A percentile compares a stretch with the other conserved stretches of the same genome.
phyloP scores from a whole-genome alignment of 768 basidiomycete genomes.

The Pleurotus platypus region DNA sequence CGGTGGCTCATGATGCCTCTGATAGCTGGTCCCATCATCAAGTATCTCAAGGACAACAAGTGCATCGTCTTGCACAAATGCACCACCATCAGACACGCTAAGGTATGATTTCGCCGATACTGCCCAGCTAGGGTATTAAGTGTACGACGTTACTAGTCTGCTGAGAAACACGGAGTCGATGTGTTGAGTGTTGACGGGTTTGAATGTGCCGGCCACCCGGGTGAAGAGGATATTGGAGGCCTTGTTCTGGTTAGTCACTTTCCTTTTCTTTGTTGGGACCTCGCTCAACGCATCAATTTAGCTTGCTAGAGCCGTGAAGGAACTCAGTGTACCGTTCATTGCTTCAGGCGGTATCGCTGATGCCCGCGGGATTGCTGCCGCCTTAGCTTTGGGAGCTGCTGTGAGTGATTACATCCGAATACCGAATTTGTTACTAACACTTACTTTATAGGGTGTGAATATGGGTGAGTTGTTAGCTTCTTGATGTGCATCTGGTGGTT shows the following conservation, averaged over 20 bases:
- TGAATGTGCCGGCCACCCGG: conserved; percentile 95
- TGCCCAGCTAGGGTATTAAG: too few species aligned
- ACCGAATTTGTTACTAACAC: neutral
- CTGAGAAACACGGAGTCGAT: conserved; percentile 80
- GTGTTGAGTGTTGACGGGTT: conserved; percentile 87
- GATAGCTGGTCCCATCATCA: conserved; percentile 72
- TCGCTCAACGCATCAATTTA: conserved; percentile 20
- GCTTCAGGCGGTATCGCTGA: conserved; percentile 92
- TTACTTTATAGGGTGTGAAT: conserved; percentile 65
- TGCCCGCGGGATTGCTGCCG: conserved; percentile 77
- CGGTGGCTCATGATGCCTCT: neutral
- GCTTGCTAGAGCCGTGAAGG: conserved; percentile 85
- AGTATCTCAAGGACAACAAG: conserved; percentile 73
- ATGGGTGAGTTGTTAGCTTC: conserved; percentile 48
- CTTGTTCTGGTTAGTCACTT: conserved; percentile 61
- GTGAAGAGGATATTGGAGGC: conserved; percentile 91
- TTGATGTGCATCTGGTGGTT: conserved; percentile 17
- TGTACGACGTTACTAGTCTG: conserved; percentile 27
- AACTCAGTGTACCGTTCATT: conserved; percentile 81
- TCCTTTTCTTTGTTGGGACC: neutral
- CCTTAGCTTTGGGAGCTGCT: conserved; percentile 75
- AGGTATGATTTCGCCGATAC: conserved; percentile 36
- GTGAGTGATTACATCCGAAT: conserved; percentile 37
- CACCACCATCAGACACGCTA: conserved; percentile 81
- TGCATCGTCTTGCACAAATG: conserved; percentile 90